Percentiles rank a stretch among this genome's conserved stretches.
These are phyloP conservation scores for Penicillium polonicum DNA, from an alignment of 2,329 filamentous ascomycete genomes.

Conservation along the genomic window DNA sequence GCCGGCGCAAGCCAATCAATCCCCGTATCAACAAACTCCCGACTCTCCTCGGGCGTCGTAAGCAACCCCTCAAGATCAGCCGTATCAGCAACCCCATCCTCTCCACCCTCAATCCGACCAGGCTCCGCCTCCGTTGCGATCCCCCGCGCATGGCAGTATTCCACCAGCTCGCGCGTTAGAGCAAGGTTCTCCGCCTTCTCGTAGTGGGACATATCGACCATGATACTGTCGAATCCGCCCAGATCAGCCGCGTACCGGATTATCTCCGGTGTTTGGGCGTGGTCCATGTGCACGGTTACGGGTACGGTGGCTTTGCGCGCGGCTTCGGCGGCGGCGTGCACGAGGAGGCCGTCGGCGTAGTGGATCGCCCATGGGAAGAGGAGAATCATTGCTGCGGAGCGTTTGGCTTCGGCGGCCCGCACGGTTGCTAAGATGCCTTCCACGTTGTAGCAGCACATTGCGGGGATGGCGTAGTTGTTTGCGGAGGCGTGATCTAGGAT, in stretches of 20 bases:
- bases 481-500: slow-evolving; percentile 58
- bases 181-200: slow-evolving; percentile 68
- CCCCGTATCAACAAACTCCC: slow-evolving; percentile 68
- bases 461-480: slow-evolving; percentile 59
- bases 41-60: slow-evolving; percentile 67
- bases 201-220: slow-evolving; percentile 75
- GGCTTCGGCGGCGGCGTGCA: slow-evolving; percentile 57
- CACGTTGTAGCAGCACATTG: slow-evolving; percentile 67
- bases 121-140: slow-evolving; percentile 72
- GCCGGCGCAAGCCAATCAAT: slow-evolving; percentile 73
- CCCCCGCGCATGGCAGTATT: slow-evolving; percentile 62
- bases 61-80: slow-evolving; percentile 61
- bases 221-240: slow-evolving; percentile 68
- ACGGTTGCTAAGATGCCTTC: slow-evolving; percentile 69
- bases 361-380: slow-evolving; percentile 73
- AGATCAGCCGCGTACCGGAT: slow-evolving; percentile 61
- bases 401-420: slow-evolving; percentile 65
- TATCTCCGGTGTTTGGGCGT: slow-evolving; percentile 63
- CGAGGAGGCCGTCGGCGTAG: slow-evolving; percentile 60
- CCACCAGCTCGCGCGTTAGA: slow-evolving; percentile 61
- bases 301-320: slow-evolving; percentile 59
- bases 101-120: slow-evolving; percentile 68
- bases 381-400: slow-evolving; percentile 67
- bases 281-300: slow-evolving; percentile 64
- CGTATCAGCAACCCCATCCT: slow-evolving; percentile 71